These are phyloP conservation scores for Arthrobotrys iridis DNA, from an alignment of 2,329 filamentous ascomycete genomes.

Conservation along the genomic window DNA sequence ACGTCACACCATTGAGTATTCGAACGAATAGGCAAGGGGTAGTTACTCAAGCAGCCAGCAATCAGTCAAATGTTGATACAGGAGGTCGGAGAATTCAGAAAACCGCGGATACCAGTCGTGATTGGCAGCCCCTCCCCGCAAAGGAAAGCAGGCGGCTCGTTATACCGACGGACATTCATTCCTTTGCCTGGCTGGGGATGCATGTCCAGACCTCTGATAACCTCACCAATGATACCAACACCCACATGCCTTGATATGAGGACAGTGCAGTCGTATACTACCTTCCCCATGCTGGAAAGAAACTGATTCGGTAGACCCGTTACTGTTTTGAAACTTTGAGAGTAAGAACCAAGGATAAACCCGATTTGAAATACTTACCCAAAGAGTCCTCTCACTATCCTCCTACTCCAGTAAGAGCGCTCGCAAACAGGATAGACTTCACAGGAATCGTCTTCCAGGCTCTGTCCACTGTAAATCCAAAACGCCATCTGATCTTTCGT, in stretches of 20 bases:
- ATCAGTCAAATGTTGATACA: slow-evolving; percentile 31
- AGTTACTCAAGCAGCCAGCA: too few species aligned
- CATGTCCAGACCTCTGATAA: slow-evolving; percentile 7
- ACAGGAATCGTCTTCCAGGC: slow-evolving; percentile 18
- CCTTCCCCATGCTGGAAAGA: slow-evolving; percentile 3
- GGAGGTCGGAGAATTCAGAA: slow-evolving; percentile 37
- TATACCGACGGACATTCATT: slow-evolving; percentile 32
- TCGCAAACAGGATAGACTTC: slow-evolving; percentile 14
- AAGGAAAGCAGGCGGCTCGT: background rate
- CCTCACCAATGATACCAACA: slow-evolving; percentile 27
- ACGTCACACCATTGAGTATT: slow-evolving; percentile 44
- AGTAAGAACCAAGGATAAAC: slow-evolving; percentile 46
- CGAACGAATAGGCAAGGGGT: slow-evolving; percentile 15
- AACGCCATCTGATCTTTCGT: slow-evolving; percentile 43
- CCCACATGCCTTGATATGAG: slow-evolving; percentile 8
- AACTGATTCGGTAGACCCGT: slow-evolving; percentile 41
- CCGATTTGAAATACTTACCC: slow-evolving; percentile 12
- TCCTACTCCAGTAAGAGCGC: slow-evolving; percentile 26
- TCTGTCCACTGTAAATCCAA: slow-evolving; percentile 29
- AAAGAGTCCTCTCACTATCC: background rate
- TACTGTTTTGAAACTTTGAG: slow-evolving; percentile 43
- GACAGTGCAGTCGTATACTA: background rate
- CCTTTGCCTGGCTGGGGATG: slow-evolving; percentile 36
- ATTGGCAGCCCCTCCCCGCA: slow-evolving; percentile 22
- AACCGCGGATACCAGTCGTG: slow-evolving; percentile 16